Base-by-base conservation (phyloP, 805 yeast species). In the Pichia nanzhaoensis region DNA sequence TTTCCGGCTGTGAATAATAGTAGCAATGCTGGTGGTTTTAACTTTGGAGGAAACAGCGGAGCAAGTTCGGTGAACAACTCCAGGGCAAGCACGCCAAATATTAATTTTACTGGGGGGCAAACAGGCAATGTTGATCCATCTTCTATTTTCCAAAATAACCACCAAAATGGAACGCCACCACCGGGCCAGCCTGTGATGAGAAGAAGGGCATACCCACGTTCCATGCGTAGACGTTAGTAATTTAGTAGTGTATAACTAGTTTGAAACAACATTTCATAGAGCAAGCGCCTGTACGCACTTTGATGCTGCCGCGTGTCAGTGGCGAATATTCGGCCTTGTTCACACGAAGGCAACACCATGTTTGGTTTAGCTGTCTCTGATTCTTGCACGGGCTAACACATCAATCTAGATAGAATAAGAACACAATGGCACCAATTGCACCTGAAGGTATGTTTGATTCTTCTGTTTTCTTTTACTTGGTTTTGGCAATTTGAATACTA, bases 31-130 rank as follows among this genome's bases (percentile, higher is more conserved):
- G 18, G 27, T 17, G 34, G 32, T 20, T 44, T 44, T 32, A 41
- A 33, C 13, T 40, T 41, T 37, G 45, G 22, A 4, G 37, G 32
- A 2, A 37, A 33, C 28, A 24, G 42, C 19, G 46, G 39, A 2
- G 20, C 21, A 7, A 43, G 34, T 17, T 39, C 47, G 1, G 31
- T 10, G 5, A 24, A 33, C 19, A 44, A 18, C 20, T 41, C 39
- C 16, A 35, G 50, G 32, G 52, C 63, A 3, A 53, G 61, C 2
- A 58, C 65, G 4, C 67, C 67, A 17, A 58, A 53, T 47, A 54
- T 63, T 51, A 59, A 63, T 41, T 63, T 63, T 45, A 51, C 64
- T 2, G 66, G 66, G 1, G 66, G 66, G 9, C 50, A 53, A 18
- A 46, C 50, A n/a, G 48, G 51, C 7, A 43, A 41, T 10, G 48